Evolutionary conservation across 2,329 filamentous ascomycete species (phyloP).

Genomic region (Penicillium decumbens): DNA sequence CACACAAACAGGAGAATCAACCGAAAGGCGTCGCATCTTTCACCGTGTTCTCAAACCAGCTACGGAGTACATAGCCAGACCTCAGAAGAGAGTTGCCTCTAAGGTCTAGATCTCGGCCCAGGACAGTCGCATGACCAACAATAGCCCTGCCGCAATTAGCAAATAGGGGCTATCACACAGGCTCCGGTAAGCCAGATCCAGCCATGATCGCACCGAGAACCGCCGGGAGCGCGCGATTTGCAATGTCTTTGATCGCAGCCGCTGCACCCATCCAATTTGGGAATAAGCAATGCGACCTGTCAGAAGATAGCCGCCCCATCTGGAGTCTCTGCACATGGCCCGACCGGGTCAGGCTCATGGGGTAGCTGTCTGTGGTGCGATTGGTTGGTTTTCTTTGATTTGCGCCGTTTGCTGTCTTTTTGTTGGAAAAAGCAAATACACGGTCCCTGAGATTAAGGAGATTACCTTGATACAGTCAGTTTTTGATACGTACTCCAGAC

Average conservation of each 20-base stretch:
- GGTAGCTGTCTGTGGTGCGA: not conserved
- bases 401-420: not conserved
- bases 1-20: not conserved
- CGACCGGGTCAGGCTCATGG: conserved; percentile 1
- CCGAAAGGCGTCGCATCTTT: not conserved
- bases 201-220: conserved; percentile 21
- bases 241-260: conserved; percentile 17
- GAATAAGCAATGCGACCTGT: conserved; percentile 17
- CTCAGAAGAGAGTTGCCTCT: not conserved
- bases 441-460: not conserved
- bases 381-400: conserved; percentile 4
- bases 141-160: conserved; percentile 10
- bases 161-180: conserved; percentile 18
- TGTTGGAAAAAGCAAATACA: not conserved
- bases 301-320: conserved; percentile 18
- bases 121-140: conserved; percentile 11
- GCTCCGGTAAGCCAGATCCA: conserved; percentile 4
- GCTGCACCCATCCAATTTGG: conserved; percentile 11
- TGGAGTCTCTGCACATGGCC: conserved; percentile 4
- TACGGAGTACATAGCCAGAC: not conserved
- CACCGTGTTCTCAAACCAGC: not conserved
- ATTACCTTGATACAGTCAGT: too few species aligned
- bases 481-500: not conserved
- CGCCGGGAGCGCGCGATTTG: conserved; percentile 6
- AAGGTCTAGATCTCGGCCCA: conserved; percentile 10